Conservation (phyloP, 1,284 basidiomycete species). For the Pholiota adiposa region DNA sequence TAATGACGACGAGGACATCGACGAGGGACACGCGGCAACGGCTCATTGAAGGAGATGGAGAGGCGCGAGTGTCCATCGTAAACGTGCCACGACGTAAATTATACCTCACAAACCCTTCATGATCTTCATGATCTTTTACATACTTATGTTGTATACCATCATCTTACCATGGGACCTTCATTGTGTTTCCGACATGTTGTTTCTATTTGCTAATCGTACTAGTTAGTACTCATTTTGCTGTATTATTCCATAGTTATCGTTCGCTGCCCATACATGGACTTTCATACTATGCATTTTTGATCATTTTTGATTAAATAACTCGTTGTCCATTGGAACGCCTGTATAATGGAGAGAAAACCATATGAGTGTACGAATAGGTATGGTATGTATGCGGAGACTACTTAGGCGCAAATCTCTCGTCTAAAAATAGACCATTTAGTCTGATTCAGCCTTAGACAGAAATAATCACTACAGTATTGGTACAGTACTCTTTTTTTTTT, state of each 20-base stretch:
- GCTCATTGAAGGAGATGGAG: slow-evolving; percentile 78
- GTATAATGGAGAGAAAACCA: too few species aligned
- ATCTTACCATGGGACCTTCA: slow-evolving; percentile 5
- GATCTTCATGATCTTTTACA: slow-evolving; percentile 34
- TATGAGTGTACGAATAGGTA: too few species aligned
- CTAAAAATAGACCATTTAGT: too few species aligned
- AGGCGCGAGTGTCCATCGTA: slow-evolving; percentile 80
- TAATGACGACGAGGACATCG: slow-evolving; percentile 72
- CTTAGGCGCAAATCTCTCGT: too few species aligned
- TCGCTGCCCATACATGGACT: neutral
- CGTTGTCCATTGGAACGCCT: too few species aligned
- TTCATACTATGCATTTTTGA: neutral
- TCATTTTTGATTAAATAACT: too few species aligned
- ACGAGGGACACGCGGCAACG: slow-evolving; percentile 73
- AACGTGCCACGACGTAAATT: slow-evolving; percentile 77
- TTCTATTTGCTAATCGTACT: slow-evolving; percentile 7
- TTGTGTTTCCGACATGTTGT: neutral
- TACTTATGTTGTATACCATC: slow-evolving; percentile 2
- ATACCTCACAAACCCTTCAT: slow-evolving; percentile 71
- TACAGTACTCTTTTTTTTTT: too few species aligned
- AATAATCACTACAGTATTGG: too few species aligned
- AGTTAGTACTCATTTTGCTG: slow-evolving; percentile 5
- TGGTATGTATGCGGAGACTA: too few species aligned
- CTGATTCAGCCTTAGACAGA: too few species aligned
- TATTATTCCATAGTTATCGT: neutral